Evolutionary conservation across 352 stramenopile genomes (phyloP), one percentile per base, ranked within the genome.

Genomic region (Globisporangium irregulare): DNA sequence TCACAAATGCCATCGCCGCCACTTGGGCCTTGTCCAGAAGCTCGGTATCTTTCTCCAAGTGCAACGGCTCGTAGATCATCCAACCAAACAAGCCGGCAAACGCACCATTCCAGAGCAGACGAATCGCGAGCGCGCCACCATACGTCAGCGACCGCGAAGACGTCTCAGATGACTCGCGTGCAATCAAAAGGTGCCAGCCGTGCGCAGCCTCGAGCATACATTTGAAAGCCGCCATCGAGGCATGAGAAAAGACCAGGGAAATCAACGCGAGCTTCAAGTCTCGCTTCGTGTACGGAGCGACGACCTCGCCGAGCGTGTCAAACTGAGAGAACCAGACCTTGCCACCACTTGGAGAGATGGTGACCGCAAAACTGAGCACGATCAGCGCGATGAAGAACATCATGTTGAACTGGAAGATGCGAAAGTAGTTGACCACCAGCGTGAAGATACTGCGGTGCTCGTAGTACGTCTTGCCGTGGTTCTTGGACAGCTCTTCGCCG

Each of bases 391-490:
- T 77, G 71, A 91, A 76, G 64, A 89, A 91, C 77, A 90, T 86
- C 66, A 90, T 80, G 80, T 92, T 90, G 73, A 90, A 90, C 72
- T 92, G 81, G 71, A 92, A 92, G 59, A 92, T 92, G 24, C 84
- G 84, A 68, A 84, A 90, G 72, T 92, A 92, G 61, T 90, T 90
- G 32, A 92, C 65, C 59, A 92, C 78, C 36, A 90, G 75, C 43
- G 81, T 92, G 59, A 92, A 89, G 58, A 92, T 89, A 62, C 78
- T 88, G 2, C 84, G 80, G 67, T 92, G 81, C 60, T 92, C 84
- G 68, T 92, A 90, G 73, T 86, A 92, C 51, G 84, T 92, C 73
- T 92, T 92, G 61, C 73, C 81, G 71, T 92, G 82, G 34, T 86
- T 87, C 59, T 83, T 80, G 43, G 74, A 71, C 48, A 92, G 67